Conservation (phyloP, 2,329 filamentous ascomycete species). For the Acephala macrosclerotiorum region DNA sequence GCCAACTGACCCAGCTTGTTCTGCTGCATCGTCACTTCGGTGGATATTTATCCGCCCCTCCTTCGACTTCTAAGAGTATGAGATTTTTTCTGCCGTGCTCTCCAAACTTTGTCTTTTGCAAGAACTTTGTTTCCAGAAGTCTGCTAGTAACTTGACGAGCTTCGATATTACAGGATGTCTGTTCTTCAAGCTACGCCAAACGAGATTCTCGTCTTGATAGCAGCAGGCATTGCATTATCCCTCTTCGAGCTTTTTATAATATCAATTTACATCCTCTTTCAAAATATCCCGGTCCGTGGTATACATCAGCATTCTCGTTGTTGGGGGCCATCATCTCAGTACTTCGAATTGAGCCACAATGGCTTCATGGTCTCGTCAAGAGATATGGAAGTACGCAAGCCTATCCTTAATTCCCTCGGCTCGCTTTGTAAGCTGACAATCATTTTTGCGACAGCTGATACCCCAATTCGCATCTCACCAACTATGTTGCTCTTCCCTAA, state of each 20-base stretch:
- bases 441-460: background rate
- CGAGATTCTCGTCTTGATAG: background rate
- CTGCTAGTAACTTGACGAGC: no score
- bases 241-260: background rate
- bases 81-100: no score
- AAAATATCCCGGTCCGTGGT: background rate
- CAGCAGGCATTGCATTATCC: background rate
- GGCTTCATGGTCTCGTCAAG: background rate
- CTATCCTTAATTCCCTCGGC: background rate
- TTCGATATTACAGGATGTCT: background rate
- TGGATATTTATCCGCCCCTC: no score
- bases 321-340: background rate
- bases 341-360: background rate
- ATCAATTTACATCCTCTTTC: background rate
- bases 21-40: no score
- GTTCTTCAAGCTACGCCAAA: background rate
- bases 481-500: background rate
- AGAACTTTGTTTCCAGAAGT: no score
- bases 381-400: background rate
- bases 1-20: no score
- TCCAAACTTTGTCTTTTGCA: no score
- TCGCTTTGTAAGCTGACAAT: background rate
- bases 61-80: no score
- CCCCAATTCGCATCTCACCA: background rate
- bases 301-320: background rate